A percentile compares a stretch with the other conserved stretches of the same genome.
Evolutionary conservation across 257 asterid species (phyloP).

Genomic region (Rauvolfia tetraphylla): DNA sequence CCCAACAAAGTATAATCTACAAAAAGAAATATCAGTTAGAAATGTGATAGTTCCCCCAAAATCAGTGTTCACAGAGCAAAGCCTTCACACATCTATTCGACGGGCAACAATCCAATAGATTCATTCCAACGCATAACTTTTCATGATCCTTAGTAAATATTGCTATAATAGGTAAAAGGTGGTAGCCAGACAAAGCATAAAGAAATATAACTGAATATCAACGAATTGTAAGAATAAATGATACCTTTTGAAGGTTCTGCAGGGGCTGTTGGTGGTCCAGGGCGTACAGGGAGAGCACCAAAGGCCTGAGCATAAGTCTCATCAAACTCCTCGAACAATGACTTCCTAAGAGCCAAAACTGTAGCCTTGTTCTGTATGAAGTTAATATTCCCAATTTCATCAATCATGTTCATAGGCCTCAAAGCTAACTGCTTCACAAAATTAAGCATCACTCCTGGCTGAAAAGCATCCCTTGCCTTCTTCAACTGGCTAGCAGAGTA

Average conservation of each 20-base stretch:
- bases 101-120: not conserved
- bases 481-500: slow-evolving; percentile 61
- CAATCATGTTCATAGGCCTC: slow-evolving; percentile 42
- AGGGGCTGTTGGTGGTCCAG: slow-evolving; percentile 44
- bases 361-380: slow-evolving; percentile 67
- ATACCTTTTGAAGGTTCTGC: slow-evolving; percentile 72
- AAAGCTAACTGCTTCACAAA: slow-evolving; percentile 53
- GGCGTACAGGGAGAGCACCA: slow-evolving; percentile 56
- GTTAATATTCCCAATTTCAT: slow-evolving; percentile 32
- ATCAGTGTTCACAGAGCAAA: not conserved
- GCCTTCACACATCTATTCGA: not conserved
- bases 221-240: not conserved
- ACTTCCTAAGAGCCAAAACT: slow-evolving; percentile 60
- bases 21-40: not conserved
- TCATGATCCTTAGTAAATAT: not conserved
- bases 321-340: slow-evolving; percentile 76
- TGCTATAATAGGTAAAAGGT: not conserved
- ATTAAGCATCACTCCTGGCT: slow-evolving; percentile 51
- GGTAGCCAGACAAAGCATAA: not conserved
- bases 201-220: not conserved
- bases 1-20: not conserved
- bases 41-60: not conserved
- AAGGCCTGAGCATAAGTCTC: slow-evolving; percentile 95
- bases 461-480: slow-evolving; percentile 60
- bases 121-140: not conserved